Base-by-base conservation (phyloP, 2,329 filamentous ascomycete genomes). In the Herpotrichia juniperi region DNA sequence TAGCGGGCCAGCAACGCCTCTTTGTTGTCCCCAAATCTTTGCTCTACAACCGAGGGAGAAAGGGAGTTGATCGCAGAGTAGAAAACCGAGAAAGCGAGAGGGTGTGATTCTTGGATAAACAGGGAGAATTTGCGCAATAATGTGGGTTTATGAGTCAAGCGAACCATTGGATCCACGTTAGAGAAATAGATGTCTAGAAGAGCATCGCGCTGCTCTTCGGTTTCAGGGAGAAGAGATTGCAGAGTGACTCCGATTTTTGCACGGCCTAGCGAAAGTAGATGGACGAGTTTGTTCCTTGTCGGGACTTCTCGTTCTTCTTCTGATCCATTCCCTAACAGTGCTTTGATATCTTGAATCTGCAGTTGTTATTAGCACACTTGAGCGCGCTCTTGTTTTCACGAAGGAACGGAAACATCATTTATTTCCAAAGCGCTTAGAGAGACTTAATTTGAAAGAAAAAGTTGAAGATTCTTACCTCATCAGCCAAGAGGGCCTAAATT, bases 331-430 rank as follows among this genome's bases (percentile, higher is more conserved):
- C 68, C 66, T 12, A 74, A 54, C 8, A 74, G 54, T 7, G 70
- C 69, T 50, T 73, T 74, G 47, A 74, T 74, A 46, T 74, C 71
- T 61, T 73, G 70, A 8, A 74, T 72, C 71, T 74, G 34, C 30
- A 10, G 21, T 21, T 5, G 19, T 12, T 21, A 14, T 40, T 24
- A 40, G 37, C 12, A 40, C 25, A 22, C n/a, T 5, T 5, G 5
- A 34, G 30, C 32, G 11, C 11, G 25, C n/a, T n/a, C 31, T 26
- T 37, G n/a, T 6, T 31, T 16, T 35, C 46, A 26, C 8, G 22
- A 10, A 46, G 32, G 4, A 34, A 34, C 31, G 5, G 14, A 34
- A 30, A n/a, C 12, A 34, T 21, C 9, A 14, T 42, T 24, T 42
- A 45, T n/a, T 22, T 12, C 11, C 12, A 8, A 19, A 44, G 8